phyloP scores from a whole-genome alignment of 345 rosid species.

The Ceriops zippeliana region DNA sequence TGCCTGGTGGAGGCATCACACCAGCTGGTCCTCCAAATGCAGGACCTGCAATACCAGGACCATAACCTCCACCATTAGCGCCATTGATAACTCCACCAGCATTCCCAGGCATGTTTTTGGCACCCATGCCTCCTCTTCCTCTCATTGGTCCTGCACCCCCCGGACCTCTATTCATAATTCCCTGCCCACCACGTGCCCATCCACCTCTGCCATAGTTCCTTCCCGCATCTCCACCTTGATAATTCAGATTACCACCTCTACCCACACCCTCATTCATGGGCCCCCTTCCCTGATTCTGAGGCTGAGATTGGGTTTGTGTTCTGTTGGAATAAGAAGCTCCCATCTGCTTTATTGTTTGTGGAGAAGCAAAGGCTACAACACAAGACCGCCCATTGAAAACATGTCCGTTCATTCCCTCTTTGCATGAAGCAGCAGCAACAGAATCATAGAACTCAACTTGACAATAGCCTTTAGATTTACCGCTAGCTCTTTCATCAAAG shows the following conservation, averaged over 20 bases:
- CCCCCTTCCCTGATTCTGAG: conserved; percentile 56
- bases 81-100: conserved; percentile 52
- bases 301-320: conserved; percentile 44
- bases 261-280: conserved; percentile 47
- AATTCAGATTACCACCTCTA: conserved; percentile 42
- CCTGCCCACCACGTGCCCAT: conserved; percentile 60
- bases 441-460: conserved; percentile 83
- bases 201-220: conserved; percentile 67
- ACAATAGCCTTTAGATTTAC: conserved; percentile 82
- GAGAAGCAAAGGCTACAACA: conserved; percentile 73
- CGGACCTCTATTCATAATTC: conserved; percentile 27
- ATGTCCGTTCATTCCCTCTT: conserved; percentile 76
- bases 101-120: conserved; percentile 61
- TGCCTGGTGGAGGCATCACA: conserved; percentile 60
- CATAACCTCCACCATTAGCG: conserved; percentile 48
- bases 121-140: conserved; percentile 64
- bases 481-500: conserved; percentile 85
- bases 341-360: conserved; percentile 62
- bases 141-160: conserved; percentile 74
- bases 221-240: conserved; percentile 66
- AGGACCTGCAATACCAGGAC: conserved; percentile 59
- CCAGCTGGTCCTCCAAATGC: conserved; percentile 61
- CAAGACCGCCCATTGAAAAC: conserved; percentile 70
- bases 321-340: conserved; percentile 26
- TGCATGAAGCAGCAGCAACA: conserved; percentile 60